Evolutionary conservation across 2,329 filamentous ascomycete genomes (phyloP).

Genomic region (Verticillium dahliae): DNA sequence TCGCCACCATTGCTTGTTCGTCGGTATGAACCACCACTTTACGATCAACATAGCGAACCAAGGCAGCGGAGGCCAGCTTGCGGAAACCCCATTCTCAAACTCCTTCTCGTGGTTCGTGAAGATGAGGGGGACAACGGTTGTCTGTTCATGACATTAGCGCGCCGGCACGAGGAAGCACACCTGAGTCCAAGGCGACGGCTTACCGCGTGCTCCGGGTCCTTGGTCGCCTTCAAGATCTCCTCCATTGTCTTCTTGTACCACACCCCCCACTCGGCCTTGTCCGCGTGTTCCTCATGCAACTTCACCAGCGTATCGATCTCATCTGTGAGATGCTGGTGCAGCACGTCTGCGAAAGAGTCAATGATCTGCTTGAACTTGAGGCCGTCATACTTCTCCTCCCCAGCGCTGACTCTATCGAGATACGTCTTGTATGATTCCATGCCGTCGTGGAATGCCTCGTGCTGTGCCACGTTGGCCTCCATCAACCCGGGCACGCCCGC

Average conservation of each 20-base stretch:
- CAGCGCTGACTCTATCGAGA: conserved; percentile 18
- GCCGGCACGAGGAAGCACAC: neutral
- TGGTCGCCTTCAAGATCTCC: conserved; percentile 10
- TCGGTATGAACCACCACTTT: conserved; percentile 24
- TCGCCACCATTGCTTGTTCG: conserved; percentile 27
- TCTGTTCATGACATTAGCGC: neutral
- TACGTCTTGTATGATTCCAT: conserved; percentile 24
- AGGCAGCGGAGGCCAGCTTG: conserved; percentile 17
- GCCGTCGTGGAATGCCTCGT: conserved; percentile 23
- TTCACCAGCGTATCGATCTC: conserved; percentile 29
- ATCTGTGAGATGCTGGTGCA: conserved; percentile 28
- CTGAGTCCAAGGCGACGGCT: neutral
- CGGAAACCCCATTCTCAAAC: conserved; percentile 16
- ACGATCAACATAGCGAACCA: conserved; percentile 20
- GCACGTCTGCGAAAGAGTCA: conserved; percentile 25
- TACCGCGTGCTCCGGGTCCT: conserved; percentile 14
- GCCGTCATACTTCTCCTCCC: conserved; percentile 22
- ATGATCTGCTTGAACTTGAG: conserved; percentile 21
- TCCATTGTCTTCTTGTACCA: conserved; percentile 17
- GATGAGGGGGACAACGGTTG: conserved; percentile 11
- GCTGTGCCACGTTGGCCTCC: conserved; percentile 25
- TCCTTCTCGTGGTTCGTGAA: conserved; percentile 17
- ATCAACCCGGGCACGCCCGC: conserved; percentile 19
- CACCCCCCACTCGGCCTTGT: conserved; percentile 24
- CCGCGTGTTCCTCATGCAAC: conserved; percentile 22